These are phyloP conservation scores for Arthrobotrys musiformis DNA, from an alignment of 2,329 filamentous ascomycete genomes.

Conservation along the genomic window DNA sequence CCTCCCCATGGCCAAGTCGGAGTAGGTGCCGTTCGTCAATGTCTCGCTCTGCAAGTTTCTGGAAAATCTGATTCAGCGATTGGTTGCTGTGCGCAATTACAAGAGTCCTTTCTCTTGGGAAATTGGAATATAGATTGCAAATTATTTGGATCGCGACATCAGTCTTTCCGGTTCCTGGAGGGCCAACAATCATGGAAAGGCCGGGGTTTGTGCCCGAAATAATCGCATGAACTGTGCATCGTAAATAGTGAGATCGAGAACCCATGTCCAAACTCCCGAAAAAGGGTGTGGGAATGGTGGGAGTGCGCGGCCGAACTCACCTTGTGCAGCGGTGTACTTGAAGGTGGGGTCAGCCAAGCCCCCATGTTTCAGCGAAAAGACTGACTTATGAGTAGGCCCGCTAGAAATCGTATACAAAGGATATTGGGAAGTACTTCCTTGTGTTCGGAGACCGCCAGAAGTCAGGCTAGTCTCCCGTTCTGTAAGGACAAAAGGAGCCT, in stretches of 20 bases:
- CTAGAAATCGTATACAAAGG: constrained; percentile 26
- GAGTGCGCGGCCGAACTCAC: background rate
- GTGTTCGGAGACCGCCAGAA: background rate
- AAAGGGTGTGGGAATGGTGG: too few species aligned
- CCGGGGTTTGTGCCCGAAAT: constrained; percentile 93
- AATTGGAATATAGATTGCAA: constrained; percentile 98
- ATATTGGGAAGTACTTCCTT: background rate
- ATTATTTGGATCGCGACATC: constrained; percentile 99
- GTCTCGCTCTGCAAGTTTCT: constrained; percentile 95
- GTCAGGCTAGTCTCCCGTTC: background rate
- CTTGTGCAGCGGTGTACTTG: constrained; percentile 40
- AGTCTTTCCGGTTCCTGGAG: constrained; percentile 97
- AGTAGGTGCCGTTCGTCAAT: constrained; percentile 95
- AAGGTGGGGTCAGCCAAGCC: background rate
- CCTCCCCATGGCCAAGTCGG: constrained; percentile 92
- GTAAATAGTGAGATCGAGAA: background rate
- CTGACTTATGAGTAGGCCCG: background rate
- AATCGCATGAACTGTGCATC: constrained; percentile 77
- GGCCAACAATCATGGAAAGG: constrained; percentile 90
- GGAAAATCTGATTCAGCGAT: constrained; percentile 94
- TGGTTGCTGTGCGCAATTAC: constrained; percentile 98
- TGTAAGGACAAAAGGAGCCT: constrained; percentile 71
- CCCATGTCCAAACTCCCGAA: constrained; percentile 74
- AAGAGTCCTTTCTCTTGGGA: constrained; percentile 88
- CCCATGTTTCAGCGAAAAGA: background rate